Percentiles rank a stretch among this genome's conserved stretches.
These are phyloP conservation scores for Exserohilum rostratum DNA, from an alignment of 2,329 filamentous ascomycete species.

Conservation along the genomic window DNA sequence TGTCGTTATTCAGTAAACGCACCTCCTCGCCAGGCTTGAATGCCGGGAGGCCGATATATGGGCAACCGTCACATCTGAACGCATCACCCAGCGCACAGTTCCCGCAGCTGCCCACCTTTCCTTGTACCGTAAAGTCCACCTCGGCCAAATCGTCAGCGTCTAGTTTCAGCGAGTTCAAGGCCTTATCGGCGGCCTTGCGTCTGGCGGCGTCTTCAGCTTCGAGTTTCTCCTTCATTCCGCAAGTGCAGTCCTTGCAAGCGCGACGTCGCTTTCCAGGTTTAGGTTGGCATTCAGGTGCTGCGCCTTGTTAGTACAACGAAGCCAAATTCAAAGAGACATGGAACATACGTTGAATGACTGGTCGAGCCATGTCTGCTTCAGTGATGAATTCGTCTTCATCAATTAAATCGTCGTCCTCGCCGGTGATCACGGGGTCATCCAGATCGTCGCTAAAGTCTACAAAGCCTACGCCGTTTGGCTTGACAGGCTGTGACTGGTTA, in stretches of 20 bases:
- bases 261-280: constrained; percentile 86
- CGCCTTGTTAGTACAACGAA: constrained; percentile 10
- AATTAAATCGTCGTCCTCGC: constrained; percentile 81
- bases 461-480: constrained; percentile 45
- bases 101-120: constrained; percentile 92
- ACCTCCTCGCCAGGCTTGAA: constrained; percentile 99
- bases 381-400: constrained; percentile 88
- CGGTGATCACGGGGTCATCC: constrained; percentile 57
- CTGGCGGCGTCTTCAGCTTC: constrained; percentile 81
- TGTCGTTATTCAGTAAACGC: constrained; percentile 80
- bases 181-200: constrained; percentile 67
- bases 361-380: constrained; percentile 79
- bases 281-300: constrained; percentile 84
- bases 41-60: constrained; percentile 88
- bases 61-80: constrained; percentile 68
- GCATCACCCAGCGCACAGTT: constrained; percentile 95
- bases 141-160: constrained; percentile 80
- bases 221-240: constrained; percentile 83
- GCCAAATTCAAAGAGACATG: constrained; percentile 1
- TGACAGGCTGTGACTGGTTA: constrained; percentile 48
- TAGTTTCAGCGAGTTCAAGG: constrained; percentile 72
- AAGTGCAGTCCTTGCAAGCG: constrained; percentile 98
- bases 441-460: constrained; percentile 72
- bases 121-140: constrained; percentile 96
- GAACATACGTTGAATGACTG: constrained; percentile 78